Evolutionary conservation across 257 asterid species (phyloP).

Genomic region (Primulina tabacum): DNA sequence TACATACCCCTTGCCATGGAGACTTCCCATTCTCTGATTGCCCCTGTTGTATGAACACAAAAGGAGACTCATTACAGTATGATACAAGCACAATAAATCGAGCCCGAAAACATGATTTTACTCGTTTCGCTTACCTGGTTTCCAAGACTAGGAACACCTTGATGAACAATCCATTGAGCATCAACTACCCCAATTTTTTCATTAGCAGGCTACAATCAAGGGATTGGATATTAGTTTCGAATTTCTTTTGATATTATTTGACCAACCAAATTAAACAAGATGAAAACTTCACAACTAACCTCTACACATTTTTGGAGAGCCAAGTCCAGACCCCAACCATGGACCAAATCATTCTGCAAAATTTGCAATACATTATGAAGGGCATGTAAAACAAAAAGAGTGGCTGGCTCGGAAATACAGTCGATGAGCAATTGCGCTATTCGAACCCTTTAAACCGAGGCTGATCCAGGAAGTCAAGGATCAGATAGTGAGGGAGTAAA

Average conservation of each 20-base stretch:
- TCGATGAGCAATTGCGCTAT: no score
- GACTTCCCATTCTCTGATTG: slow-evolving; percentile 52
- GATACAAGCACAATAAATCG: neutral
- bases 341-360: slow-evolving; percentile 82
- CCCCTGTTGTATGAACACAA: slow-evolving; percentile 43
- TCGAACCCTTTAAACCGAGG: neutral
- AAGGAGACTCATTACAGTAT: neutral
- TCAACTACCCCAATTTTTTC: slow-evolving; percentile 90
- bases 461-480: neutral
- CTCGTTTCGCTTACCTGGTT: slow-evolving; percentile 43
- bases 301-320: slow-evolving; percentile 79
- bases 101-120: no score
- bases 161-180: slow-evolving; percentile 84
- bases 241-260: neutral
- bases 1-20: slow-evolving; percentile 78
- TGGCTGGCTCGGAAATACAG: neutral
- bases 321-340: slow-evolving; percentile 95
- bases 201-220: slow-evolving; percentile 57
- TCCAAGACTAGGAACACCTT: slow-evolving; percentile 74
- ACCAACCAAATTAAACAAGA: neutral
- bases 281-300: slow-evolving; percentile 35
- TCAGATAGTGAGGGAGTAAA: neutral
- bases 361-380: neutral
- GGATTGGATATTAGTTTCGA: neutral
- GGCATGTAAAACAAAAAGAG: neutral